phyloP scores from a whole-genome alignment of 345 rosid genomes.

The Reutealis trisperma region DNA sequence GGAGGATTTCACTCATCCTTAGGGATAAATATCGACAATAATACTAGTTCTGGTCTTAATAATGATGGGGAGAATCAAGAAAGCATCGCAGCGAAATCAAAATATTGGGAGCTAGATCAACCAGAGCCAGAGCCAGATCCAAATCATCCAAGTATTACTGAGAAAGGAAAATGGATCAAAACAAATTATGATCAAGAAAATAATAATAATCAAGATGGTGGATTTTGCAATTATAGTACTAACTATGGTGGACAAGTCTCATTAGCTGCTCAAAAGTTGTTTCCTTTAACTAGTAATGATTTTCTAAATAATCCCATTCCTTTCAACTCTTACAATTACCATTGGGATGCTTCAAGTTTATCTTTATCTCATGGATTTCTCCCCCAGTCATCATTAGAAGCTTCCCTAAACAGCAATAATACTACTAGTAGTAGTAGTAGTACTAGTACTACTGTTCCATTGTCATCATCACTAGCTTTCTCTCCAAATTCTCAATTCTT shows the following conservation, averaged over 20 bases:
- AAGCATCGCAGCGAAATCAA: slow-evolving; percentile 20
- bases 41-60: background rate
- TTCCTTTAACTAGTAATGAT: slow-evolving; percentile 39
- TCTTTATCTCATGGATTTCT: slow-evolving; percentile 67
- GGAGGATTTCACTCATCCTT: slow-evolving; percentile 25
- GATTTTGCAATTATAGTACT: slow-evolving; percentile 17
- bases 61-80: slow-evolving; percentile 17
- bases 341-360: slow-evolving; percentile 65
- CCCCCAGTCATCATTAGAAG: slow-evolving; percentile 39
- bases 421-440: slow-evolving; percentile 5
- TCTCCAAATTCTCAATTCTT: slow-evolving; percentile 52
- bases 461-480: slow-evolving; percentile 35
- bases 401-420: slow-evolving; percentile 24
- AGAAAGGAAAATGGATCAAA: slow-evolving; percentile 70
- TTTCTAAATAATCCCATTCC: slow-evolving; percentile 39
- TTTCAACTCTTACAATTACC: slow-evolving; percentile 43
- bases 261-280: slow-evolving; percentile 41
- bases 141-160: slow-evolving; percentile 9
- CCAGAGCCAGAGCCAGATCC: no score
- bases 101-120: slow-evolving; percentile 37
- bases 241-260: slow-evolving; percentile 29
- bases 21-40: slow-evolving; percentile 37
- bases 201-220: slow-evolving; percentile 27
- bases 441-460: slow-evolving; percentile 2
- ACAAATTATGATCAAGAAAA: slow-evolving; percentile 33